phyloP scores from a whole-genome alignment of 345 rosid species.

The Acer campestre region DNA sequence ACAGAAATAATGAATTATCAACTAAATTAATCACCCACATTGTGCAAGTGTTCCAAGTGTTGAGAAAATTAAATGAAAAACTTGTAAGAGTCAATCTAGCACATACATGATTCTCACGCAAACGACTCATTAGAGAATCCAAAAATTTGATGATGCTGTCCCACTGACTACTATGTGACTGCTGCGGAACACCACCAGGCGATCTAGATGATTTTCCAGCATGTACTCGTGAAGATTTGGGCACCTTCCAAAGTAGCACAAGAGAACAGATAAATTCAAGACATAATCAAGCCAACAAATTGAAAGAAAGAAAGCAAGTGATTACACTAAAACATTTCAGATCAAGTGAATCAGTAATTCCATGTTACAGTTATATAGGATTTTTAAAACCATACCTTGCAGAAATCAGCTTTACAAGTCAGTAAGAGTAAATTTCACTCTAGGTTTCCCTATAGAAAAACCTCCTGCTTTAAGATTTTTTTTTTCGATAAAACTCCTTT shows the following conservation, averaged over 20 bases:
- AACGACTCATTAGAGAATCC: constrained; percentile 81
- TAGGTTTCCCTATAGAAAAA: neutral
- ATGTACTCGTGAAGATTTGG: constrained; percentile 68
- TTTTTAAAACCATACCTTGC: neutral
- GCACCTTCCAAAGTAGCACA: constrained; percentile 55
- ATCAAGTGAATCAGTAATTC: neutral
- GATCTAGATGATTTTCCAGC: constrained; percentile 83
- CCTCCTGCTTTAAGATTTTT: neutral
- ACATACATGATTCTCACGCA: constrained; percentile 86
- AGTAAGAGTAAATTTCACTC: too few species aligned
- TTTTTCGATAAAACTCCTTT: too few species aligned
- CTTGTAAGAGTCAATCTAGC: constrained; percentile 2
- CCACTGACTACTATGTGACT: constrained; percentile 73
- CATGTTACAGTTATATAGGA: neutral
- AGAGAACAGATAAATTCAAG: neutral
- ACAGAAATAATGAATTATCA: neutral
- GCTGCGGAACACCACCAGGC: constrained; percentile 65
- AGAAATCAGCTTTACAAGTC: neutral
- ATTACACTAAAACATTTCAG: neutral
- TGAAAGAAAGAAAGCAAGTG: neutral
- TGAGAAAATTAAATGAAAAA: neutral
- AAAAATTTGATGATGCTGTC: constrained; percentile 86
- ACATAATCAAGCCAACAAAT: constrained; percentile 12
- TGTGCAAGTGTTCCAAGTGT: neutral
- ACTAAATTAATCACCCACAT: neutral